phyloP scores from a whole-genome alignment of 768 basidiomycete species.

The Phylloporus sp. region DNA sequence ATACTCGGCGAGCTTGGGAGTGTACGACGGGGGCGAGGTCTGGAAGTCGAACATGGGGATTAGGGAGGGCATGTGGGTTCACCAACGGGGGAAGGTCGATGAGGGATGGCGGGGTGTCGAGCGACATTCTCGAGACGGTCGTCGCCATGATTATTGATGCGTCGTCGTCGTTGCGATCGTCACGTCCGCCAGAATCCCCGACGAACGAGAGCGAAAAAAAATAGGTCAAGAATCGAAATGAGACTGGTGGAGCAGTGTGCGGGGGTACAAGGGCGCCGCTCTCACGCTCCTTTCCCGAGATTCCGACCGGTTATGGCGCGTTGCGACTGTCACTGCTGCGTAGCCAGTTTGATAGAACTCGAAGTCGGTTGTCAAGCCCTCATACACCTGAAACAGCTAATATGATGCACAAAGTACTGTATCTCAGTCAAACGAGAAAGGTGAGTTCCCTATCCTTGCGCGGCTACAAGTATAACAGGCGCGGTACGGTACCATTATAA shows the following conservation, averaged over 20 bases:
- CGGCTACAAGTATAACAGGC: background rate
- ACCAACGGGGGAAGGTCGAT: slow-evolving; percentile 10
- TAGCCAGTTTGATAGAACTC: slow-evolving; percentile 6
- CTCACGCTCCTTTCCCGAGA: slow-evolving; percentile 22
- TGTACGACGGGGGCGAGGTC: slow-evolving; percentile 11
- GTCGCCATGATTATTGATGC: slow-evolving; percentile 15
- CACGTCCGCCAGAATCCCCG: slow-evolving; percentile 8
- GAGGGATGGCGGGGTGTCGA: slow-evolving; percentile 9
- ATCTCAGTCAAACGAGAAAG: too few relatives aligned
- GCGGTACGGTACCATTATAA: background rate
- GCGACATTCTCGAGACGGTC: slow-evolving; percentile 14
- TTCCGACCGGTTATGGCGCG: slow-evolving; percentile 11
- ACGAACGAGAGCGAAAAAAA: slow-evolving; percentile 19
- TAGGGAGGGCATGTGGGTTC: slow-evolving; percentile 14
- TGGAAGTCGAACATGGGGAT: slow-evolving; percentile 8
- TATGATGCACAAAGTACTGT: too few relatives aligned
- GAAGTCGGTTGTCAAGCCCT: slow-evolving; percentile 1
- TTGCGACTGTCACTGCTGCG: slow-evolving; percentile 2
- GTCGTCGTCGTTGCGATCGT: slow-evolving; percentile 14
- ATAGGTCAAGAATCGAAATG: slow-evolving; percentile 16
- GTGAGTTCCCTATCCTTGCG: too few relatives aligned
- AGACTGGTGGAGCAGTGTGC: slow-evolving; percentile 9
- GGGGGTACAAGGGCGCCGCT: slow-evolving; percentile 16
- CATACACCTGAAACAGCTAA: too few relatives aligned
- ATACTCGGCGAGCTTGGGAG: slow-evolving; percentile 17